phyloP scores from a whole-genome alignment of 352 stramenopile genomes.

The Phytophthora colocasiae region DNA sequence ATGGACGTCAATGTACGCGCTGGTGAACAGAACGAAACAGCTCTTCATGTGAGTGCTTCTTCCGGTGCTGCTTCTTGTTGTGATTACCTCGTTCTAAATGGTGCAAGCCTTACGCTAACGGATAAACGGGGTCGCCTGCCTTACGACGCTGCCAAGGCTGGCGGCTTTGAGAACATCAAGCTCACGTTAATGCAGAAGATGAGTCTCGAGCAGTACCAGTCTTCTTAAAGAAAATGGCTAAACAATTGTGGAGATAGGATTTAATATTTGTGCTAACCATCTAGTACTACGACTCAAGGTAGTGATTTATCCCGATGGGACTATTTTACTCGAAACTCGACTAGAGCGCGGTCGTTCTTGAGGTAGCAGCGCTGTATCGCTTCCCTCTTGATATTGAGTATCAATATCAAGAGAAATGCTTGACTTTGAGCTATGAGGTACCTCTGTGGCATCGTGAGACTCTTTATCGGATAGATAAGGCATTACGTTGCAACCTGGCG shows the following conservation, averaged over 20 bases:
- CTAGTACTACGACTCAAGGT: constrained; percentile 10
- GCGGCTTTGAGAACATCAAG: constrained; percentile 70
- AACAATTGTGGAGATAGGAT: constrained; percentile 1
- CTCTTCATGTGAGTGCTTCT: constrained; percentile 61
- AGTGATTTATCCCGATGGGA: constrained; percentile 45
- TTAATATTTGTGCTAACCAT: constrained; percentile 32
- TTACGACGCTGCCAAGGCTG: constrained; percentile 65
- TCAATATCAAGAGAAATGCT: constrained; percentile 20
- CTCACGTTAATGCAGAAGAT: constrained; percentile 77
- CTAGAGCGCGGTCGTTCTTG: constrained; percentile 36
- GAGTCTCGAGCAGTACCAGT: constrained; percentile 70
- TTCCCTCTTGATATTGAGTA: constrained; percentile 20
- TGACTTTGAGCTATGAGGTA: constrained; percentile 1
- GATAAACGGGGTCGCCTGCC: constrained; percentile 61
- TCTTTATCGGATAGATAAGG: constrained; percentile 36
- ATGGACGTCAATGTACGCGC: constrained; percentile 75
- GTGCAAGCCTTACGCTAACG: constrained; percentile 62
- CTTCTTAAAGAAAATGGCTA: constrained; percentile 36
- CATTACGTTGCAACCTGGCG: constrained; percentile 21
- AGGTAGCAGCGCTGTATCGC: constrained; percentile 15
- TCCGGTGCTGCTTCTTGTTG: constrained; percentile 54
- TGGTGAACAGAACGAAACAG: constrained; percentile 55
- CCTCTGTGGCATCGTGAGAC: constrained; percentile 6
- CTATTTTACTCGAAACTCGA: constrained; percentile 43
- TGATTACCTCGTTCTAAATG: constrained; percentile 85